These are phyloP conservation scores for Penicillium sp. DNA, from an alignment of 2,329 filamentous ascomycete genomes.

Conservation along the genomic window DNA sequence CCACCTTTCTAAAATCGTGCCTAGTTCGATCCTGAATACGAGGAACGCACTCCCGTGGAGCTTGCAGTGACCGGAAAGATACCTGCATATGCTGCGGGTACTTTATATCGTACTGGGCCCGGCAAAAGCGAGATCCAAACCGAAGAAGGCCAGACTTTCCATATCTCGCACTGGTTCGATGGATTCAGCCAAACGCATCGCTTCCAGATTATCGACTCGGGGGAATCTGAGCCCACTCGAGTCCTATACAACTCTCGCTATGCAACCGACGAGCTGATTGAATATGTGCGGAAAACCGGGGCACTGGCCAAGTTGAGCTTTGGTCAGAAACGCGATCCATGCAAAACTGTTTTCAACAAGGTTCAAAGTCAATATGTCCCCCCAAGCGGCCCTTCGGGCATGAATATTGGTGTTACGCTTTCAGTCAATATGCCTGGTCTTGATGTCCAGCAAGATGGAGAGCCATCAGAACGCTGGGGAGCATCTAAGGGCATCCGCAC, in stretches of 20 bases:
- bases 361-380: conserved; percentile 45
- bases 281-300: conserved; percentile 66
- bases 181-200: conserved; percentile 72
- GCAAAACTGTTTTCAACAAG: conserved; percentile 74
- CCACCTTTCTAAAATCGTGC: background rate
- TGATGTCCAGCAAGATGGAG: conserved; percentile 30
- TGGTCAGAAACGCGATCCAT: conserved; percentile 74
- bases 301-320: conserved; percentile 66
- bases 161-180: conserved; percentile 80
- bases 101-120: conserved; percentile 76
- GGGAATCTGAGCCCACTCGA: conserved; percentile 41
- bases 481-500: conserved; percentile 51
- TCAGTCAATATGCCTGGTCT: conserved; percentile 69
- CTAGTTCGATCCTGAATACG: conserved; percentile 71
- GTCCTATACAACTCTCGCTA: conserved; percentile 75
- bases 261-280: conserved; percentile 68
- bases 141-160: conserved; percentile 62
- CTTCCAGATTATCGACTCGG: conserved; percentile 67
- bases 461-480: conserved; percentile 32
- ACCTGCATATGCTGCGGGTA: conserved; percentile 72
- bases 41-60: conserved; percentile 69
- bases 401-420: conserved; percentile 71
- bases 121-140: conserved; percentile 69
- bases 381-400: conserved; percentile 63
- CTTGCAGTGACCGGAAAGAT: conserved; percentile 70